Evolutionary conservation across 2,329 filamentous ascomycete genomes (phyloP), one percentile per base, ranked within the genome.

Genomic region (Alternaria gansuensis): DNA sequence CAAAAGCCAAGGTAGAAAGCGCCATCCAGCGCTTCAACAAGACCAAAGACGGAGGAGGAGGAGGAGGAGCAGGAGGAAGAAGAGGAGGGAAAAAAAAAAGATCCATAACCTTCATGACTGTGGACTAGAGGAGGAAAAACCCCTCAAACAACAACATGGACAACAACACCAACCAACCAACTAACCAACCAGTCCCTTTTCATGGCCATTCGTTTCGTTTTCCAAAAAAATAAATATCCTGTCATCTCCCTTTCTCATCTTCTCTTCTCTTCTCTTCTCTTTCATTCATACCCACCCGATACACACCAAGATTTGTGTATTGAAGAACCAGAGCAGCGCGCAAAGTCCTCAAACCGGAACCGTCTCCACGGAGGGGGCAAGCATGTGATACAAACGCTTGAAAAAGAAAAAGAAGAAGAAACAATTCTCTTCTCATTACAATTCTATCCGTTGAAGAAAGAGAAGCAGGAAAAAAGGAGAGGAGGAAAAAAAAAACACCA

Each of bases 101-200:
- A 56, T 51, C 17, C 55, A 51, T 56, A 33, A 44, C 39, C 46
- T 56, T 56, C 46, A 44, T 56, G 54, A 51, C 39, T 17, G 4
- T 24, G 2, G 44, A 48, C 44, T n/a, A 48, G 21, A 17, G 5
- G 17, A 17, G 17, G 17, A 5, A 7, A 48, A 26, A 34, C 21
- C 2, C 37, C 17, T 17, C 17, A 17, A 17, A 17, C 17, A 17
- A 17, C 17, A 17, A 17, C 17, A 17, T 17, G 17, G 17, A 17
- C 17, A 17, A 17, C 17, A 17, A 17, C 17, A 17, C 17, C 17
- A 17, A 17, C 17, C 17, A 17, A 17, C 17, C 17, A 17, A 17
- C 17, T 17, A 24, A 40, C 21, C 17, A 17, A 40, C 37, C 21
- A 24, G 37, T 40, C 37, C 37, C 37, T 2, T 24, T 40, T 9